phyloP scores from a whole-genome alignment of 169 alveolate species.

The Plasmodium falciparum region DNA sequence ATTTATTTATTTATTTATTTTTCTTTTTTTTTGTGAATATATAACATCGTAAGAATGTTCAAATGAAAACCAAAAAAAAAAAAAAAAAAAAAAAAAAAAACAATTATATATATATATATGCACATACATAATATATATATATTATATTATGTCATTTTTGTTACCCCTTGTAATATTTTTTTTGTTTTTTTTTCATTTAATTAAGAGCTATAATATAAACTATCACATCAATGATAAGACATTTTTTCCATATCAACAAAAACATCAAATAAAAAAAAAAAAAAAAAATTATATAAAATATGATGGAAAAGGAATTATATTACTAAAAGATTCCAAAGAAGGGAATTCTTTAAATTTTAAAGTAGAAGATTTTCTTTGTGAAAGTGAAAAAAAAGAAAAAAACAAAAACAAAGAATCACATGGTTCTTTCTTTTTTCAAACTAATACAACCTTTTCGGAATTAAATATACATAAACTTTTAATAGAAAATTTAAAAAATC shows the following conservation, averaged over 20 bases:
- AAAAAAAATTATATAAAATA: conserved; percentile 23
- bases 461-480: conserved; percentile 26
- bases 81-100: conserved; percentile 29
- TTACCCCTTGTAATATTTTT: conserved; percentile 9
- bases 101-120: too few species aligned
- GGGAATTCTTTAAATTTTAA: background rate
- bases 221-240: too few species aligned
- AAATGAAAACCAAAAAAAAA: background rate
- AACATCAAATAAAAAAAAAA: too few species aligned
- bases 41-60: too few species aligned
- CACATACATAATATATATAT: background rate
- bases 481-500: conserved; percentile 42
- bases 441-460: conserved; percentile 42
- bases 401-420: conserved; percentile 4
- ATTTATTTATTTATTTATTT: too few species aligned
- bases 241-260: too few species aligned
- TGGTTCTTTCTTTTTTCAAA: conserved; percentile 28
- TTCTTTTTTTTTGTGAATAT: too few species aligned
- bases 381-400: conserved; percentile 18
- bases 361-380: conserved; percentile 37
- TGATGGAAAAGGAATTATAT: background rate
- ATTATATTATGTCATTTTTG: conserved; percentile 40
- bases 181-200: conserved; percentile 2
- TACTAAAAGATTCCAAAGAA: conserved; percentile 6
- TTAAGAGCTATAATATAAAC: conserved; percentile 21